phyloP scores from a whole-genome alignment of 1,284 basidiomycete genomes.

The Moesziomyces sp. region DNA sequence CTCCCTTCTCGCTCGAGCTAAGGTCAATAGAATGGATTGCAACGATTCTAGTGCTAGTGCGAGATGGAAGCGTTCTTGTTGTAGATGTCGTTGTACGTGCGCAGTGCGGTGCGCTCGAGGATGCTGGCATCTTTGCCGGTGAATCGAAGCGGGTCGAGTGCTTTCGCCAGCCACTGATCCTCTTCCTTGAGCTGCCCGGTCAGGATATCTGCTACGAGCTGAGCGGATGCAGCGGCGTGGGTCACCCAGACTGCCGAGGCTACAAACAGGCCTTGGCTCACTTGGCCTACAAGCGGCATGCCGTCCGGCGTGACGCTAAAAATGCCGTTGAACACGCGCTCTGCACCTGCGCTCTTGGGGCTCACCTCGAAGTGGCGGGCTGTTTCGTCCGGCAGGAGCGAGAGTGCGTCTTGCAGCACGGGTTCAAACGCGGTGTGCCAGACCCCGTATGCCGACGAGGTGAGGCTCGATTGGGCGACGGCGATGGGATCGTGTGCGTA shows the following conservation, averaged over 20 bases:
- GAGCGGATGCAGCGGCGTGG: slow-evolving; percentile 12
- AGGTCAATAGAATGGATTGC: too few relatives aligned
- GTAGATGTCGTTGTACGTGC: slow-evolving; percentile 22
- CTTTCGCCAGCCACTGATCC: slow-evolving; percentile 4
- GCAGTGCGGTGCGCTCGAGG: slow-evolving; percentile 2
- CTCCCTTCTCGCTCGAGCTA: too few relatives aligned
- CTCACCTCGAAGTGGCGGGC: neutral
- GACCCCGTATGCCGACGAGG: slow-evolving; percentile 3
- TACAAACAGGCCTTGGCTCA: slow-evolving; percentile 7
- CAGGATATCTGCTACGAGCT: slow-evolving; percentile 11
- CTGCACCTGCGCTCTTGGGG: neutral
- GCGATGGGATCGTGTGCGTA: slow-evolving; percentile 19
- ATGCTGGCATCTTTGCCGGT: neutral
- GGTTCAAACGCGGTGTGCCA: slow-evolving; percentile 7
- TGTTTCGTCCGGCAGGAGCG: slow-evolving; percentile 1
- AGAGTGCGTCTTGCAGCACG: slow-evolving; percentile 1
- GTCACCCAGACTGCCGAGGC: slow-evolving; percentile 18
- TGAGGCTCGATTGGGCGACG: slow-evolving; percentile 4
- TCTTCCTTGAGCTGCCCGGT: neutral
- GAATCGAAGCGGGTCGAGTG: slow-evolving; percentile 7
- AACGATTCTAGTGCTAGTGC: too few relatives aligned
- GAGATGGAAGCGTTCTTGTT: slow-evolving; percentile 6
- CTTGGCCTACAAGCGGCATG: slow-evolving; percentile 6
- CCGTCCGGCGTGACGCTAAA: slow-evolving; percentile 25
- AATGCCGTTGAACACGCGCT: slow-evolving; percentile 11